phyloP scores from a whole-genome alignment of 1,139 yeast genomes.

The Diutina sp. region DNA sequence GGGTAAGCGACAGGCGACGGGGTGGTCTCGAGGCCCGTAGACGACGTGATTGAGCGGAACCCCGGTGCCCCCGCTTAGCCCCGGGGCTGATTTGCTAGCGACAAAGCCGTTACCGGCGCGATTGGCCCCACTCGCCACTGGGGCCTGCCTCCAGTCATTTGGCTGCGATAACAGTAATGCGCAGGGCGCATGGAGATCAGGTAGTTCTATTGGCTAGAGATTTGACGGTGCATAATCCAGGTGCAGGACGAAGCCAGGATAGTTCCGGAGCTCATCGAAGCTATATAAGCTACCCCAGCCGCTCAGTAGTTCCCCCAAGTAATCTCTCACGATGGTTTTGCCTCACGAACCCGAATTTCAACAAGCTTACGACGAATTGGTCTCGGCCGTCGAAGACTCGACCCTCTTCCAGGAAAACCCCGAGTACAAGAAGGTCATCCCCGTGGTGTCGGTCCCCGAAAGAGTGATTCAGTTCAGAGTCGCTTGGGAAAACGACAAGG shows the following conservation, averaged over 20 bases:
- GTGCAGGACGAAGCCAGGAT: constrained; percentile 2
- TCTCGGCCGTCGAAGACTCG: constrained; percentile 80
- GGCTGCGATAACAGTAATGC: not conserved
- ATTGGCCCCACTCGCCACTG: not conserved
- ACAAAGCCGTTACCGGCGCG: not conserved
- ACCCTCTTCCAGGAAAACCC: constrained; percentile 84
- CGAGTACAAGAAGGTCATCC: constrained; percentile 77
- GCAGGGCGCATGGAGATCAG: not conserved
- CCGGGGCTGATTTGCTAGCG: not conserved
- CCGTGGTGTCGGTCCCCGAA: constrained; percentile 90
- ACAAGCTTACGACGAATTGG: constrained; percentile 94
- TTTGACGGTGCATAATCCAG: constrained; percentile 1
- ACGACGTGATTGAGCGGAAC: too few relatives aligned
- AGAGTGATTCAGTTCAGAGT: constrained; percentile 95
- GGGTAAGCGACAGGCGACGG: not conserved
- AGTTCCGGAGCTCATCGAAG: not conserved
- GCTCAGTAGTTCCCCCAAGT: not conserved
- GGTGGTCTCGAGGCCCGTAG: too few relatives aligned
- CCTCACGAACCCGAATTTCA: constrained; percentile 86
- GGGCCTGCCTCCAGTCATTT: not conserved
- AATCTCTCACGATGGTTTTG: constrained; percentile 7
- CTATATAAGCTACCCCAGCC: not conserved
- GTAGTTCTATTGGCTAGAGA: constrained; percentile 7
- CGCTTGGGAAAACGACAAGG: constrained; percentile 93
- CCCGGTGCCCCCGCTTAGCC: too few relatives aligned